Base-by-base conservation (phyloP, 192 early-diverging fungal species). In the Coemansia sp. region DNA sequence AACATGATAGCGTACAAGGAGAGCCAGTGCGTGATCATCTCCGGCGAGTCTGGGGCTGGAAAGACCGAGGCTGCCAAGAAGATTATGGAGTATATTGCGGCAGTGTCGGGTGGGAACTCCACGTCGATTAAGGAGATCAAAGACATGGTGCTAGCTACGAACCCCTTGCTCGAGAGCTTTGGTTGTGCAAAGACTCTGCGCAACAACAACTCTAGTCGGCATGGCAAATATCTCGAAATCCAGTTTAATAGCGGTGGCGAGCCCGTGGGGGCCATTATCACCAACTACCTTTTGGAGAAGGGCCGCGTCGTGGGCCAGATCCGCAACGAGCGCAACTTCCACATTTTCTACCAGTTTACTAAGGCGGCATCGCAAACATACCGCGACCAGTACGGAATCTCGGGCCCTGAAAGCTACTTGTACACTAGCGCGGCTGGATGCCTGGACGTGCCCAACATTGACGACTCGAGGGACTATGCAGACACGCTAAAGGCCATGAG, bases 191-290 rank as follows among this genome's bases (percentile, higher is more conserved):
- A 99, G 76, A 99, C 97, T 0, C 77, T 99, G 59, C 88, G 94
- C 65, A 99, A 99, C 84, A 96, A 98, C 84, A 99, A 99, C 76
- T 97, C 95, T 16, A 93, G 91, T 88, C 91, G 97, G 46, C 96
- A 97, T 71, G 96, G 97, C 42, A 99, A 99, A 80, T 99, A 99
- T 72, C 88, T 99, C 65, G 97, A 99, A 81, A 98, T 99, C 76
- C 92, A 95, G 76, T 99, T 99, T 74, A 95, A 92, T 71, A 66
- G 84, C 5, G 87, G 92, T 62, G 96, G 94, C 40, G 92, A 95
- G 62, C 97, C 97, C 24, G 89, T 95, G 39, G 97, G 97, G 51
- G 97, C 96, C 23, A 89, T 94, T 62, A 97, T 99, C 65, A 95
- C 94, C 58, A 99, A 99, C 82, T 99, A 98, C 70, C 79, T 99